These are phyloP conservation scores for Aspergillus hancockii DNA, from an alignment of 495 filamentous ascomycete species.

Conservation along the genomic window DNA sequence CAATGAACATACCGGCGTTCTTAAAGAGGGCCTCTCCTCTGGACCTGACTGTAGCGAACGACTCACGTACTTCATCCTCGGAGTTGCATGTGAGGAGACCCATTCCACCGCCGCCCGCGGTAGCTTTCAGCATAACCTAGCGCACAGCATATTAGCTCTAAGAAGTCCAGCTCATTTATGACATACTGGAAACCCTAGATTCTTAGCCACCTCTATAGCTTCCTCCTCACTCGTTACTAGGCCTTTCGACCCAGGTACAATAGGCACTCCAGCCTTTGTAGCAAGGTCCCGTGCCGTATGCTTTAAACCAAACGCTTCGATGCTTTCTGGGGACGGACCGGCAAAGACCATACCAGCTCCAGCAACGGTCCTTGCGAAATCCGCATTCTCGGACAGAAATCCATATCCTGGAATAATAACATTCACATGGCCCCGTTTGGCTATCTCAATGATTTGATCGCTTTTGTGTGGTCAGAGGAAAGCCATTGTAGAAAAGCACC, in stretches of 20 bases:
- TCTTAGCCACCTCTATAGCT: slow-evolving; percentile 40
- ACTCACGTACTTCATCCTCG: slow-evolving; percentile 38
- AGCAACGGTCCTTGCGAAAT: slow-evolving; percentile 50
- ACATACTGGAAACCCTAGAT: slow-evolving; percentile 51
- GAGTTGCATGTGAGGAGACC: slow-evolving; percentile 45
- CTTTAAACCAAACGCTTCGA: slow-evolving; percentile 59
- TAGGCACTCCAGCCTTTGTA: slow-evolving; percentile 50
- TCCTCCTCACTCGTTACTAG: slow-evolving; percentile 47
- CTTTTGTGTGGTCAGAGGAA: slow-evolving; percentile 19
- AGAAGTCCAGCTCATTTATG: not conserved
- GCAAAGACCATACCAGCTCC: slow-evolving; percentile 55
- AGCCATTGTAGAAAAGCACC: not conserved
- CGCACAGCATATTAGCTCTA: slow-evolving; percentile 1
- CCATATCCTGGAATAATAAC: slow-evolving; percentile 61
- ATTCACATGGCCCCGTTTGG: slow-evolving; percentile 40
- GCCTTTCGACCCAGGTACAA: slow-evolving; percentile 53
- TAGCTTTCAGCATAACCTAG: slow-evolving; percentile 58
- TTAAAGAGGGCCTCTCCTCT: slow-evolving; percentile 45
- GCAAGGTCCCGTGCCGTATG: slow-evolving; percentile 55
- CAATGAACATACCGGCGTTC: slow-evolving; percentile 48
- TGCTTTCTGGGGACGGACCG: slow-evolving; percentile 54
- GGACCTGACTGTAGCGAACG: slow-evolving; percentile 37
- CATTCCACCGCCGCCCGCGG: slow-evolving; percentile 61
- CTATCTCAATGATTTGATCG: slow-evolving; percentile 50
- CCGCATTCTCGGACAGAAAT: slow-evolving; percentile 59